Evolutionary conservation across 306 rosid genomes (phyloP).

Genomic region (Prunus dulcis): DNA sequence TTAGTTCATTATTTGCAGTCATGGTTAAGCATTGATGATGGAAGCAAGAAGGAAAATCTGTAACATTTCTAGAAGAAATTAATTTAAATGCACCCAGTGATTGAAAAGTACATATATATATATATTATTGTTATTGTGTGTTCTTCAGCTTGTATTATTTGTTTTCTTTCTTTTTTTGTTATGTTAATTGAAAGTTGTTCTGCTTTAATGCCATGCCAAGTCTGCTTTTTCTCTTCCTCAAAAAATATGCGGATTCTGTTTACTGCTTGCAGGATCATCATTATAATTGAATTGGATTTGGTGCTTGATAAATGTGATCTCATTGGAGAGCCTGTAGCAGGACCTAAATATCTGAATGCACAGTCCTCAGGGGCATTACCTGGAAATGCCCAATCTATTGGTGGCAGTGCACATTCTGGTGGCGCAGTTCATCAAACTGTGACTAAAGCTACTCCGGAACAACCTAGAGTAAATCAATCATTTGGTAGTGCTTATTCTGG

Average conservation of each 20-base stretch:
- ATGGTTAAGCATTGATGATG: not conserved
- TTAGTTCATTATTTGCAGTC: not conserved
- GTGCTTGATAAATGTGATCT: constrained; percentile 51
- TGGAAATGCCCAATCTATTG: constrained; percentile 39
- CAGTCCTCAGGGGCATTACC: constrained; percentile 31
- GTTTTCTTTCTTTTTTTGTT: not conserved
- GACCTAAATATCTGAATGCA: constrained; percentile 20
- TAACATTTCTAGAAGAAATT: not conserved
- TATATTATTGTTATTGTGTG: not conserved
- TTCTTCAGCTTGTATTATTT: not conserved
- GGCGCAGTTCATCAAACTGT: constrained; percentile 34
- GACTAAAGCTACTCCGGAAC: constrained; percentile 35
- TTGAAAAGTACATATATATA: too few species aligned
- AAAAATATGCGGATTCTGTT: constrained; percentile 12
- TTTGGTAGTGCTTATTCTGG: constrained; percentile 32
- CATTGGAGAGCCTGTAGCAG: constrained; percentile 57
- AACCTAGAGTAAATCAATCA: constrained; percentile 38
- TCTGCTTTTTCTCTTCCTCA: not conserved
- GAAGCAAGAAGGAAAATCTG: not conserved
- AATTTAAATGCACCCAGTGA: not conserved
- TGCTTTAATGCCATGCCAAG: not conserved
- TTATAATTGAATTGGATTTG: constrained; percentile 64
- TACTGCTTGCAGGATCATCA: constrained; percentile 56
- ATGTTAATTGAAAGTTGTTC: not conserved
- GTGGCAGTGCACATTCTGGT: constrained; percentile 27